Base-by-base conservation (phyloP, 495 filamentous ascomycete genomes). In the Aspergillus asperescens region DNA sequence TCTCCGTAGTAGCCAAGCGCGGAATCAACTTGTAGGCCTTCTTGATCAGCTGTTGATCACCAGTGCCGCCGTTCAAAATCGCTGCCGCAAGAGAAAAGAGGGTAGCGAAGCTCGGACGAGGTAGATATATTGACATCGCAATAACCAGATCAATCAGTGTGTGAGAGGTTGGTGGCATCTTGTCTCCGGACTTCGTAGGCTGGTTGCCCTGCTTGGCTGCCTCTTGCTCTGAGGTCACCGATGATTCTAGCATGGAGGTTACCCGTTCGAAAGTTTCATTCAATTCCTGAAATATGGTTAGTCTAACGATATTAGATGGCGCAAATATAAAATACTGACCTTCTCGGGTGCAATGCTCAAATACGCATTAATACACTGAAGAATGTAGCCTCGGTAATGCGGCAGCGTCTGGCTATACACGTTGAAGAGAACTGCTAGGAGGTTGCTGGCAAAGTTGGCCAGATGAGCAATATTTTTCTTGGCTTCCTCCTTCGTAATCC, bases 1-100 rank as follows among this genome's bases (percentile, higher is more conserved):
- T 76, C n/a, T 83, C 77, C 6, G 90, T 91, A 25, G 87, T 82
- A 3, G 87, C 85, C 37, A 98, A 79, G 25, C 92, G 82, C 7
- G 93, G 92, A 48, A 98, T 89, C 42, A 98, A 77, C 69, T 97
- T 96, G 76, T 97, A 98, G 3, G 93, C 92, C 71, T 98, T 98
- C 81, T 98, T 98, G 66, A 97, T 90, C n/a, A 98, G 76, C 62
- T 96, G 92, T 22, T 93, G 86, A 56, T 97, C 94, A 12, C 37
- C 62, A 25, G 64, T 67, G 50, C 56, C 61, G 57, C 82, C 84
- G 58, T 84, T 81, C 49, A 97, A 79, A 44, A 96, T 85, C 10
- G 86, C 74, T 0, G 88, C 77, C 5, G 92, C 87, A 53, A 96
- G 88, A 51, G 77, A 79, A 70, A 97, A 96, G 3, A 98, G 81